These are phyloP conservation scores for Chaetoceros muelleri DNA, from an alignment of 108 stramenopile genomes.

Conservation along the genomic window DNA sequence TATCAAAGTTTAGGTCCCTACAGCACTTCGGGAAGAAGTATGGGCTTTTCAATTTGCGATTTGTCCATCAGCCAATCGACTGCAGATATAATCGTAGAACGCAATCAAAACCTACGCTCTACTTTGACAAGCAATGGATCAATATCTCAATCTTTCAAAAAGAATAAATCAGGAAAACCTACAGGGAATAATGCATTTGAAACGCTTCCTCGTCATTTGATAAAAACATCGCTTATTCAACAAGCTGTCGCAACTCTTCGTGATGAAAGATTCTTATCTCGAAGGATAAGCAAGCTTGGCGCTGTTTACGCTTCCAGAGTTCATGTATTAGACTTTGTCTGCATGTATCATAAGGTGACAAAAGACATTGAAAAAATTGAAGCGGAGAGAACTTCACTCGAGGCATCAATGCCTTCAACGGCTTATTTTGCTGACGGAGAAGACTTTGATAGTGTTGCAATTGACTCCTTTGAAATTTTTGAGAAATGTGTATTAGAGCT, in stretches of 20 bases:
- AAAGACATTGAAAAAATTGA: not conserved
- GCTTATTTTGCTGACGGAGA: not conserved
- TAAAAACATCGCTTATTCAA: not conserved
- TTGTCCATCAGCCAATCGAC: not conserved
- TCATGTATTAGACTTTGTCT: not conserved
- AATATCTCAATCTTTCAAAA: not conserved
- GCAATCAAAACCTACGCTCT: too few relatives aligned
- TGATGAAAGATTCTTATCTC: not conserved
- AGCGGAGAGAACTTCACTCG: not conserved
- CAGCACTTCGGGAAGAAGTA: not conserved
- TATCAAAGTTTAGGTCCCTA: not conserved
- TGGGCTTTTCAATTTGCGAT: not conserved
- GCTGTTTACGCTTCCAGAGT: not conserved
- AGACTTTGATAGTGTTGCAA: not conserved
- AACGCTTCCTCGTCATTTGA: not conserved
- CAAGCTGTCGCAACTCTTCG: not conserved
- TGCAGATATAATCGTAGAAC: not conserved
- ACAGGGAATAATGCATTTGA: not conserved
- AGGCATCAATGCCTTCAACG: not conserved
- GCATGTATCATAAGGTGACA: not conserved
- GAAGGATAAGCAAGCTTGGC: not conserved
- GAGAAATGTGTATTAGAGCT: not conserved
- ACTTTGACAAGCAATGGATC: not conserved
- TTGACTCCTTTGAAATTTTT: not conserved
- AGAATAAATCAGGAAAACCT: not conserved